Conservation (phyloP, 768 basidiomycete genomes). For the Roridomyces roridus region DNA sequence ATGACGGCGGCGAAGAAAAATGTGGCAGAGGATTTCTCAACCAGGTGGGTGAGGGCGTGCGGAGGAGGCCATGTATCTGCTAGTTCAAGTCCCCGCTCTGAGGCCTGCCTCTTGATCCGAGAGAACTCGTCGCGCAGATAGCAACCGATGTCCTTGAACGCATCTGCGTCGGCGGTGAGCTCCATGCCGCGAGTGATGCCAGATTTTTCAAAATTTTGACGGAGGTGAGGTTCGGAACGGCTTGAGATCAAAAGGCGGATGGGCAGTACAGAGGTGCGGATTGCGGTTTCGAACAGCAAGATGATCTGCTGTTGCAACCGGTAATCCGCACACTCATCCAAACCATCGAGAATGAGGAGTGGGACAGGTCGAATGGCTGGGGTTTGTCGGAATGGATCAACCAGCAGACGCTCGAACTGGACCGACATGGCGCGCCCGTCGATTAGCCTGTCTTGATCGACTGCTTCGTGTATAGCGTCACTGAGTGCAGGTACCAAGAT, state of each 20-base stretch:
- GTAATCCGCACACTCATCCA: neutral
- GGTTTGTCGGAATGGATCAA: conserved; percentile 10
- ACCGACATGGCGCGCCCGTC: conserved; percentile 1
- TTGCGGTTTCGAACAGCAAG: neutral
- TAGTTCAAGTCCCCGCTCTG: neutral
- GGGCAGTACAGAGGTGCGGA: neutral
- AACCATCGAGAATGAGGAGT: neutral
- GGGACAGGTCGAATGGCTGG: neutral
- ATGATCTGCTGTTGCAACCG: neutral
- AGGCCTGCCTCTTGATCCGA: neutral
- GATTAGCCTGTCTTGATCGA: conserved; percentile 20
- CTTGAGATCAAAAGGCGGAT: neutral
- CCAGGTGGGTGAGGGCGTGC: neutral
- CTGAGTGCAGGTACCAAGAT: conserved; percentile 5
- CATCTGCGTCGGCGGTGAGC: neutral
- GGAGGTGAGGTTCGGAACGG: conserved; percentile 3
- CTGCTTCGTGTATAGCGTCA: conserved; percentile 3
- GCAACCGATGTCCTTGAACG: neutral
- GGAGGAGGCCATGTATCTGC: neutral
- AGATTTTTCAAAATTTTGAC: neutral
- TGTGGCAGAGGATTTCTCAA: neutral
- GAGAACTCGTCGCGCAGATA: neutral
- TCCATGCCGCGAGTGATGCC: neutral
- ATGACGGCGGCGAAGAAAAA: neutral
- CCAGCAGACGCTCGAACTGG: conserved; percentile 24